Percentiles rank a stretch among this genome's conserved stretches.
Conservation (phyloP, 257 asterid genomes). For the Voacanga thouarsii region DNA sequence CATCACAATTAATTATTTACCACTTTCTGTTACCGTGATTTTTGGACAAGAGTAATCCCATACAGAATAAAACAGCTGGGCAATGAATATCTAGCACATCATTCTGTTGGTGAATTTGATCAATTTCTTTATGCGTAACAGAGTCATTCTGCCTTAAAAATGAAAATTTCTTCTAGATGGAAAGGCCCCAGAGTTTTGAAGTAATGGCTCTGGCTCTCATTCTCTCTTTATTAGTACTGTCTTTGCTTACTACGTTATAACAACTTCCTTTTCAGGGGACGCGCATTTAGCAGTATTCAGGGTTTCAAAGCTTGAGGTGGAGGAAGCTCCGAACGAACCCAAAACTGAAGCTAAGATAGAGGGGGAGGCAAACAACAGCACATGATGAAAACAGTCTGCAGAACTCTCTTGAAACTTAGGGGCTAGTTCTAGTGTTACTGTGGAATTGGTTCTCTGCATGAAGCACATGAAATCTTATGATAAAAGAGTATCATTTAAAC, state of each 20-base stretch:
- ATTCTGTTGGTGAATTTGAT: not conserved
- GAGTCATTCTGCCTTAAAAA: not conserved
- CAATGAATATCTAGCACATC: too few species aligned
- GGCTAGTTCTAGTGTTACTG: too few species aligned
- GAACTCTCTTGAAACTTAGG: too few species aligned
- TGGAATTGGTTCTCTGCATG: too few species aligned
- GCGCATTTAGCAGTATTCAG: conserved; percentile 70
- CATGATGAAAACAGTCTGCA: not conserved
- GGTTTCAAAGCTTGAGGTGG: conserved; percentile 47
- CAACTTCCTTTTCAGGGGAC: conserved; percentile 48
- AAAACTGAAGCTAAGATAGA: conserved; percentile 30
- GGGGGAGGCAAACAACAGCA: conserved; percentile 5
- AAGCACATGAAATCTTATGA: too few species aligned
- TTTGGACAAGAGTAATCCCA: not conserved
- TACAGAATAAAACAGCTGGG: not conserved
- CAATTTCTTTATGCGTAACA: not conserved
- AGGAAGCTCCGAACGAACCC: conserved; percentile 26
- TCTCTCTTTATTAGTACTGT: not conserved
- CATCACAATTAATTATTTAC: not conserved
- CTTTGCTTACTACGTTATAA: not conserved
- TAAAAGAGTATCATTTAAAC: too few species aligned
- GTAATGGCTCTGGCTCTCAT: too few species aligned
- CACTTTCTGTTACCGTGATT: not conserved
- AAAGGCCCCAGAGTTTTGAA: not conserved
- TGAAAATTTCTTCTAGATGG: not conserved